Evolutionary conservation across 106 monocot species (phyloP).

Genomic region (Cymbidium sinense): DNA sequence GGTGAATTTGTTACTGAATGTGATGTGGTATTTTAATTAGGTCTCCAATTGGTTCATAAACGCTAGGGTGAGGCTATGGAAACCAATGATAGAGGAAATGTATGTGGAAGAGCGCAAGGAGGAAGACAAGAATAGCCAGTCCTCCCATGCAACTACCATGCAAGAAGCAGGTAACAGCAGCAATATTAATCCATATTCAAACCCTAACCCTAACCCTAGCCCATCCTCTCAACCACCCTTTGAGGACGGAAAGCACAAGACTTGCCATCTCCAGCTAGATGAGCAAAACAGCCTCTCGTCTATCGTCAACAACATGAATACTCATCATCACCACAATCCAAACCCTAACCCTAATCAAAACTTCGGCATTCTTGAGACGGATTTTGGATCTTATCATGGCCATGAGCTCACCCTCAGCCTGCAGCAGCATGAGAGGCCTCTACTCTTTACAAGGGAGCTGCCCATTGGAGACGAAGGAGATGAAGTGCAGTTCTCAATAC

Average conservation of each 20-base stretch:
- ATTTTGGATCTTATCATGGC: conserved; percentile 21
- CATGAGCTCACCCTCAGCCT: conserved; percentile 29
- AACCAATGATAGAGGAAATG: conserved; percentile 98
- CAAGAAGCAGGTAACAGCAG: not conserved
- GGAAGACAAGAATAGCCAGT: conserved; percentile 5
- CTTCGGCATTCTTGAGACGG: conserved; percentile 9
- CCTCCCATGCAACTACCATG: not conserved
- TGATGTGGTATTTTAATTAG: conserved; percentile 12
- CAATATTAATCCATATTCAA: not conserved
- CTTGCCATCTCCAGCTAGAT: no score
- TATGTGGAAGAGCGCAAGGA: conserved; percentile 80
- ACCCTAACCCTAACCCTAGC: conserved; percentile 19
- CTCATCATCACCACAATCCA: not conserved
- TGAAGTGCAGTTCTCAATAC: conserved; percentile 27
- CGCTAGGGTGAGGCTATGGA: conserved; percentile 79
- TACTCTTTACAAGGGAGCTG: conserved; percentile 10
- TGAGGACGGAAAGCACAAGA: not conserved
- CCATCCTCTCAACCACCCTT: not conserved
- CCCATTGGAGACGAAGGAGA: conserved; percentile 14
- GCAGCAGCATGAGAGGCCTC: conserved; percentile 28
- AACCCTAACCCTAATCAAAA: not conserved
- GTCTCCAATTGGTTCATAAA: conserved; percentile 83
- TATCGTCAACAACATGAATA: conserved; percentile 10
- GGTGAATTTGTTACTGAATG: no score
- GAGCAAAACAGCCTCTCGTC: conserved; percentile 29